A percentile compares a stretch with the other conserved stretches of the same genome.
Conservation (phyloP, 805 yeast species). For the Pichia sporocuriosa region DNA sequence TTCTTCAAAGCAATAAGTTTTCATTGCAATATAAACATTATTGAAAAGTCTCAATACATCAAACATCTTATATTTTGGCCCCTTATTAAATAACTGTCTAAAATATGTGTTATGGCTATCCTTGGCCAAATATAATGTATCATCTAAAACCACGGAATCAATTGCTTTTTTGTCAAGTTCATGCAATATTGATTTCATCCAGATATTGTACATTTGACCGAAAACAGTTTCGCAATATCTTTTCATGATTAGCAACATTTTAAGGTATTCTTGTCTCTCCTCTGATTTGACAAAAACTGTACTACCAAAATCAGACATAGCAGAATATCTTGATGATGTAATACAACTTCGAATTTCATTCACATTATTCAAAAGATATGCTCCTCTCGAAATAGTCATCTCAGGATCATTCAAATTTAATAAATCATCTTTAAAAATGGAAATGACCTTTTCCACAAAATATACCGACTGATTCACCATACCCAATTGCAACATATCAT, state of each 20-base stretch:
- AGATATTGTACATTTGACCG: conserved; percentile 12
- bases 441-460: conserved; percentile 79
- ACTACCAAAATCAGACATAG: conserved; percentile 11
- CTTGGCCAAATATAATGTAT: background rate
- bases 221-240: conserved; percentile 15
- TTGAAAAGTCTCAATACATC: conserved; percentile 10
- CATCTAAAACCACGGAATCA: conserved; percentile 11
- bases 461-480: conserved; percentile 85
- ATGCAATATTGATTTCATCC: conserved; percentile 11
- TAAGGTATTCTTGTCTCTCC: conserved; percentile 12
- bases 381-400: conserved; percentile 7
- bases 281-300: background rate
- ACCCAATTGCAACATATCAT: conserved; percentile 97
- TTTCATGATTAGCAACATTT: conserved; percentile 12
- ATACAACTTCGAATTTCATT: conserved; percentile 10
- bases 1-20: conserved; percentile 8
- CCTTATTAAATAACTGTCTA: conserved; percentile 4
- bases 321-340: conserved; percentile 4
- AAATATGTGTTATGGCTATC: conserved; percentile 4
- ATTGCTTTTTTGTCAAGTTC: conserved; percentile 7
- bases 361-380: conserved; percentile 13
- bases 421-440: conserved; percentile 63
- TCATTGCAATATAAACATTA: conserved; percentile 11
- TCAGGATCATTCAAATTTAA: conserved; percentile 4
- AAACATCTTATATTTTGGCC: conserved; percentile 9